Evolutionary conservation across 2,329 filamentous ascomycete genomes (phyloP).

Genomic region (Pyrenophora tritici-repentis): DNA sequence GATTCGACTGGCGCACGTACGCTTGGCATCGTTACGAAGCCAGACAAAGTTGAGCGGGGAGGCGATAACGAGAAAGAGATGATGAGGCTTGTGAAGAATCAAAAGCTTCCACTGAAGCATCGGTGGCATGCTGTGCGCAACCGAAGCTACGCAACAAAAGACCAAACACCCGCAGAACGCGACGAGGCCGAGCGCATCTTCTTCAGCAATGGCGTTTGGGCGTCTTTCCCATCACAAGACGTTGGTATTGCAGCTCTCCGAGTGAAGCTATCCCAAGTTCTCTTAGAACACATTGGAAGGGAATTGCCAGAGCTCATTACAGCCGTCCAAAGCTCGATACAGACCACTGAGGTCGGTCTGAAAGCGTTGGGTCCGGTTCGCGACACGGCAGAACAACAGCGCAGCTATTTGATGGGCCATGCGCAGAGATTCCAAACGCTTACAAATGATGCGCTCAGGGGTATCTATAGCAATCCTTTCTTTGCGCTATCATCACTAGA

Average conservation of each 20-base stretch:
- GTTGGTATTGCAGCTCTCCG: constrained; percentile 40
- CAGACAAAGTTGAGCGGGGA: constrained; percentile 41
- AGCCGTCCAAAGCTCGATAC: constrained; percentile 23
- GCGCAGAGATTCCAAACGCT: constrained; percentile 27
- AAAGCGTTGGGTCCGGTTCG: constrained; percentile 25
- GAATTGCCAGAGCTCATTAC: constrained; percentile 31
- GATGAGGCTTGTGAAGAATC: constrained; percentile 40
- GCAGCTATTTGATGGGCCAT: constrained; percentile 27
- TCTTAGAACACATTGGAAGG: constrained; percentile 40
- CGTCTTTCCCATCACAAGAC: constrained; percentile 19
- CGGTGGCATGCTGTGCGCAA: constrained; percentile 50
- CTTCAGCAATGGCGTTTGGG: constrained; percentile 28
- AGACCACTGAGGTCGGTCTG: constrained; percentile 15
- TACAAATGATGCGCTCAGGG: constrained; percentile 27
- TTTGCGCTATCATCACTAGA: constrained; percentile 19
- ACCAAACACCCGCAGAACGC: constrained; percentile 24
- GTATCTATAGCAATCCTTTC: constrained; percentile 30
- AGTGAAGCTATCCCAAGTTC: constrained; percentile 33
- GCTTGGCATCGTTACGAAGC: constrained; percentile 54
- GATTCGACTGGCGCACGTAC: constrained; percentile 46
- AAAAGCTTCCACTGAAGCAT: constrained; percentile 36
- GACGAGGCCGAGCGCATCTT: constrained; percentile 33
- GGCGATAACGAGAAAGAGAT: constrained; percentile 30
- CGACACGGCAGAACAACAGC: constrained; percentile 26
- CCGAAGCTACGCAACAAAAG: constrained; percentile 27